phyloP scores from a whole-genome alignment of 257 asterid species.

The Solanum dulcamara region DNA sequence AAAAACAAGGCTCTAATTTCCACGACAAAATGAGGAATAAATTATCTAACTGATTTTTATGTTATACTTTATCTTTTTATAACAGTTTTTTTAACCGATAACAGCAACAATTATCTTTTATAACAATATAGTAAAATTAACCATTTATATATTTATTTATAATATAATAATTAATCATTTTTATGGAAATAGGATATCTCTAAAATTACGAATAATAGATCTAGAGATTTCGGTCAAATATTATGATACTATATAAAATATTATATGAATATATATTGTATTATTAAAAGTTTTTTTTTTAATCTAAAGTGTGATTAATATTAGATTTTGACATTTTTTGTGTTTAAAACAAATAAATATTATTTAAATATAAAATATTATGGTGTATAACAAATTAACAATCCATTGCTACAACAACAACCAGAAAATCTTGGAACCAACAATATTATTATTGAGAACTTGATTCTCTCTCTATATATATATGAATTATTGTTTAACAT shows the following conservation, averaged over 20 bases:
- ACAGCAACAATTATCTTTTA: neutral
- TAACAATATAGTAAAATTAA: neutral
- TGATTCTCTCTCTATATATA: no score
- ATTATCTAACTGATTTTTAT: neutral
- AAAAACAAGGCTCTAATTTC: neutral
- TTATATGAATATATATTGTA: no score
- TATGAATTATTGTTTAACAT: neutral
- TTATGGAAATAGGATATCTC: neutral
- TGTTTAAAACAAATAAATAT: neutral
- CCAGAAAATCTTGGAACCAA: neutral
- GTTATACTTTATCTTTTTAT: neutral
- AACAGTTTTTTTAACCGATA: neutral
- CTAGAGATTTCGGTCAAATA: neutral
- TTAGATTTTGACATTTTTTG: neutral
- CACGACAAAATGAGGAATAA: neutral
- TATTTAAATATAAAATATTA: neutral
- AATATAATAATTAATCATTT: neutral
- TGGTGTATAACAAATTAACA: no score
- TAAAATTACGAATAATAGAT: neutral
- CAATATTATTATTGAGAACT: neutral
- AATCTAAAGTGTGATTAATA: rapidly evolving
- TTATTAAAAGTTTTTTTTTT: no score
- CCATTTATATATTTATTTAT: neutral
- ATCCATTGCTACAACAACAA: no score
- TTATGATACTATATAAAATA: neutral